Evolutionary conservation across 148 eudicot species (phyloP), one percentile per base, ranked within the genome.

Genomic region (Rheum nobile): DNA sequence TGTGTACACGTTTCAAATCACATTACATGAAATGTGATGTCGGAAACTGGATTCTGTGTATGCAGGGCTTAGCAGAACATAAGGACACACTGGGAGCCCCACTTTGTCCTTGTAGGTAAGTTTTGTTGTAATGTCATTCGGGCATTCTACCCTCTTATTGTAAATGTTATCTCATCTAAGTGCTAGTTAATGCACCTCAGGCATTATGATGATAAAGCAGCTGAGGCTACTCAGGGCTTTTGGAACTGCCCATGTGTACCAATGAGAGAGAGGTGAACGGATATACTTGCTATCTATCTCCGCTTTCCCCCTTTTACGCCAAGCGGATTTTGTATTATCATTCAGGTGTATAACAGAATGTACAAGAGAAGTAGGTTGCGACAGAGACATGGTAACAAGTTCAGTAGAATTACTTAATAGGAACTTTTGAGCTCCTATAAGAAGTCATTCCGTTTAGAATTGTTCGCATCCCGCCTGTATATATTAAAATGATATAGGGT

Each of bases 191-290:
- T 71, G 61, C 37, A 29, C 72, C 78, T 68, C 86, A 94, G 98
- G 89, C 93, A 94, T 75, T 94, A 94, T 79, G 98, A 91, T 81
- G 98, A 94, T 84, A 94, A 94, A 82, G 79, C 85, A 44, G 97
- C 98, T 63, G 98, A 94, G 85, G 98, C 86, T 24, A 79, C 80
- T 31, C 98, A 94, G 80, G 97, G 98, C 7, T 94, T 94, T 79
- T 94, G 98, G 98, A 94, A 94, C 71, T 94, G 98, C 77, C 98
- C 98, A 8, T 94, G 98, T 85, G 98, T 94, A 73, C 98, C 97
- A 19, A 94, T 94, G 98, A 91, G 98, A 78, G 97, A 94, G 80
- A 94, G 98, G 98, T 94, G 79, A 65, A 32, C 16, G 16, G 21
- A 31, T 31, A 31, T 65, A 32, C 70, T 12, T 32, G 3, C 70